Evolutionary conservation across 2,329 filamentous ascomycete species (phyloP).

Genomic region (Cercospora zeina): DNA sequence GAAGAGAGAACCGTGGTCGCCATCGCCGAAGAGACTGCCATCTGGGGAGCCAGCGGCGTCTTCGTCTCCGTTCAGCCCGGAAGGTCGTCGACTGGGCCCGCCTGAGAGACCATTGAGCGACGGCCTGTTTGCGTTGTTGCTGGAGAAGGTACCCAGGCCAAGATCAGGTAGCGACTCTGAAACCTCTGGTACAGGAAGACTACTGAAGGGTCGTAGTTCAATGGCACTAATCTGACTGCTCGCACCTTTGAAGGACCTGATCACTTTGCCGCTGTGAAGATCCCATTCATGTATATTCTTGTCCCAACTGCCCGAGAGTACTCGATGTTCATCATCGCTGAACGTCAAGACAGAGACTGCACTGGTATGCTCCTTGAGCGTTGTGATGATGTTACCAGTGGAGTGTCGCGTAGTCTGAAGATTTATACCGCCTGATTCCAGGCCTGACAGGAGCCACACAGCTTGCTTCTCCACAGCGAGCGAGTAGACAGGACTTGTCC

Average conservation of each 20-base stretch:
- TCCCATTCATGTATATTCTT: constrained; percentile 95
- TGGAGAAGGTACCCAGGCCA: constrained; percentile 65
- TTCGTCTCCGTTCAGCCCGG: constrained; percentile 46
- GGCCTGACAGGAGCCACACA: constrained; percentile 85
- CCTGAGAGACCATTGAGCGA: constrained; percentile 57
- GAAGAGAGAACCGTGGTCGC: constrained; percentile 73
- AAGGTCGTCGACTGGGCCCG: constrained; percentile 26
- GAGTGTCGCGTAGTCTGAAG: constrained; percentile 91
- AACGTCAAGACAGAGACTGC: constrained; percentile 86
- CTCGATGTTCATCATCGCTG: constrained; percentile 78
- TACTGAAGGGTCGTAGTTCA: constrained; percentile 77
- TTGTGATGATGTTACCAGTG: constrained; percentile 84
- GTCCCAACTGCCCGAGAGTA: constrained; percentile 95
- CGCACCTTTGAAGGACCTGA: constrained; percentile 72
- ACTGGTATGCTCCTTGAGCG: constrained; percentile 79
- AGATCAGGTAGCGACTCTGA: constrained; percentile 64
- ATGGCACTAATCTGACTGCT: constrained; percentile 85
- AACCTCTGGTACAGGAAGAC: constrained; percentile 71
- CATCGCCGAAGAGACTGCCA: constrained; percentile 81
- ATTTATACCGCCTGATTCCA: constrained; percentile 90
- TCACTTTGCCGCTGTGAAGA: constrained; percentile 76
- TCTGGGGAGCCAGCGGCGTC: constrained; percentile 66
- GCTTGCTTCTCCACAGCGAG: constrained; percentile 87
- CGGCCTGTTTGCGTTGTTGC: constrained; percentile 67
- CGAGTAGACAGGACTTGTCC: constrained; percentile 83